phyloP scores from a whole-genome alignment of 1,284 basidiomycete genomes.

The Cystobasidiaceae sp. region DNA sequence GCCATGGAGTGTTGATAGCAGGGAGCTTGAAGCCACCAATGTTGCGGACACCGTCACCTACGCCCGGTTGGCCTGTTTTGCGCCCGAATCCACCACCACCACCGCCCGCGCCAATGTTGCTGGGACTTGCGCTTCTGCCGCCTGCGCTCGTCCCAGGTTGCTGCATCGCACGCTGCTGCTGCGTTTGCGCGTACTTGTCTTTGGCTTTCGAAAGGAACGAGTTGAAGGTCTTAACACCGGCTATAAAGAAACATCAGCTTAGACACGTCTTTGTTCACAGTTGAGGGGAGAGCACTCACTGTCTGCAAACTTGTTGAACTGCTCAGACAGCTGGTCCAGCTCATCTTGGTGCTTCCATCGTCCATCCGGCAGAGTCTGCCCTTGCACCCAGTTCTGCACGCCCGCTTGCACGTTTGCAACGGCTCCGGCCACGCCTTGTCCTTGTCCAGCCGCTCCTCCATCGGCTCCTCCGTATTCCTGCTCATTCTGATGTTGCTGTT shows the following conservation, averaged over 20 bases:
- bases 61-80: no score
- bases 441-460: neutral
- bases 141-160: neutral
- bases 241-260: neutral
- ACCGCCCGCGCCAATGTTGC: no score
- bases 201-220: constrained; percentile 27
- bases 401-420: neutral
- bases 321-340: constrained; percentile 26
- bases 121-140: neutral
- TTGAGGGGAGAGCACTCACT: neutral
- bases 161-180: constrained; percentile 17
- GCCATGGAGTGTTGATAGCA: constrained; percentile 26
- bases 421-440: neutral
- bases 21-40: constrained; percentile 24
- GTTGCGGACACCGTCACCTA: neutral
- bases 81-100: neutral
- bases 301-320: constrained; percentile 29
- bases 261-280: neutral
- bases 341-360: constrained; percentile 23
- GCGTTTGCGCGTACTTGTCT: constrained; percentile 28
- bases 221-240: constrained; percentile 28
- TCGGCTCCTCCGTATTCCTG: neutral
- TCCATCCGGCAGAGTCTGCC: constrained; percentile 15
- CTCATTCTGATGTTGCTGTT: neutral
- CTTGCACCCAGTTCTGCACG: neutral